Conservation (phyloP, 177 flowering plant species). For the Vitis hybrid region DNA sequence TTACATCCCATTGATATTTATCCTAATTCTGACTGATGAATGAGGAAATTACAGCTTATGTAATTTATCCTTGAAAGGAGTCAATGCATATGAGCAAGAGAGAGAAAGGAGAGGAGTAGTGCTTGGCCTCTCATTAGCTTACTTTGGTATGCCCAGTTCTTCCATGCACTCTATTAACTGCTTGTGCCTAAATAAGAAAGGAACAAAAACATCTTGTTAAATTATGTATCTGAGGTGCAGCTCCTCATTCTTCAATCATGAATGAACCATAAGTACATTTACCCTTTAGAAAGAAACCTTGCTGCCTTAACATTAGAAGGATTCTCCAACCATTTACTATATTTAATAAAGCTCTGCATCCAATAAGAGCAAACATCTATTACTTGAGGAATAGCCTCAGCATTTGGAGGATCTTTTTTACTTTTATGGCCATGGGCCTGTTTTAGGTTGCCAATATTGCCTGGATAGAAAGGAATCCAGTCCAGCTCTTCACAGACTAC, state of each 20-base stretch:
- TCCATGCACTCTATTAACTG: conserved; percentile 63
- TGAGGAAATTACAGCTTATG: not conserved
- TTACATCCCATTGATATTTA: not conserved
- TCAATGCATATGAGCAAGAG: not conserved
- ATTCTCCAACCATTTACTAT: conserved; percentile 88
- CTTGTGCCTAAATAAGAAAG: conserved; percentile 48
- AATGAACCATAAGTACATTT: conserved; percentile 11
- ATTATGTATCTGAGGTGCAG: not conserved
- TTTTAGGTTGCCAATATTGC: conserved; percentile 29
- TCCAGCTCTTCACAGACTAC: conserved; percentile 98
- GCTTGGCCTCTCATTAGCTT: conserved; percentile 30
- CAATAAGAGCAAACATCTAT: conserved; percentile 84
- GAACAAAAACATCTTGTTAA: not conserved
- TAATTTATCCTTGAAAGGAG: not conserved
- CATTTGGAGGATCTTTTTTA: conserved; percentile 60
- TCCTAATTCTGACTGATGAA: not conserved
- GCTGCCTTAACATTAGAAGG: conserved; percentile 93
- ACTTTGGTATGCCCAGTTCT: conserved; percentile 62
- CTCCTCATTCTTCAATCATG: not conserved
- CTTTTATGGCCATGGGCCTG: conserved; percentile 50
- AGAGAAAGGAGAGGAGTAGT: conserved; percentile 2
- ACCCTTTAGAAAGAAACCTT: conserved; percentile 89
- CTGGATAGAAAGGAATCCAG: conserved; percentile 93
- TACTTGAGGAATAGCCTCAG: conserved; percentile 67
- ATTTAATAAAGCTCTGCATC: conserved; percentile 87